Conservation (phyloP, 805 yeast genomes). For the Yamadazyma nakazawae region DNA sequence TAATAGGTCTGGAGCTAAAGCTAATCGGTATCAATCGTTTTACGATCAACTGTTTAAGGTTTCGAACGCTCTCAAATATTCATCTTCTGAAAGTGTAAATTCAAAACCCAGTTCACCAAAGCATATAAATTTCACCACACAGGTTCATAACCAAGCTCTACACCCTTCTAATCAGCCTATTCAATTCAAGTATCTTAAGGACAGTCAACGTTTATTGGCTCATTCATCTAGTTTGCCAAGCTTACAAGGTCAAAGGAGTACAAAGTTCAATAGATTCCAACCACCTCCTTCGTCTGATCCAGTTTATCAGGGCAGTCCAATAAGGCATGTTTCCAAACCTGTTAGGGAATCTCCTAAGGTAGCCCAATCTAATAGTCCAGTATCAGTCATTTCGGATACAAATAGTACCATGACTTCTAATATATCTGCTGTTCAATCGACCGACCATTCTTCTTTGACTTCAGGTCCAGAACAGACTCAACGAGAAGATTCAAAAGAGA, state of each 20-base stretch:
- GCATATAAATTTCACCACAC: conserved; percentile 3
- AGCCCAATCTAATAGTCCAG: conserved; percentile 22
- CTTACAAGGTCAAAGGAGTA: conserved; percentile 14
- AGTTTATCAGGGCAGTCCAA: not conserved
- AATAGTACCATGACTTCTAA: conserved; percentile 29
- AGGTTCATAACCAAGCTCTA: not conserved
- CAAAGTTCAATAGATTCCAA: conserved; percentile 8
- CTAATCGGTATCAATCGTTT: conserved; percentile 45
- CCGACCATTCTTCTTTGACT: conserved; percentile 25
- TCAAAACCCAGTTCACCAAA: conserved; percentile 18
- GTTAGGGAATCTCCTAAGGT: not conserved
- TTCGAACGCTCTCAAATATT: conserved; percentile 41
- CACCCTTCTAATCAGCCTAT: not conserved
- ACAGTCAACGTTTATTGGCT: conserved; percentile 15
- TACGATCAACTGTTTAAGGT: conserved; percentile 44
- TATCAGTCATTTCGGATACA: conserved; percentile 24
- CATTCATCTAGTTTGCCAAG: conserved; percentile 28
- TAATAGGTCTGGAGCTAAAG: conserved; percentile 37
- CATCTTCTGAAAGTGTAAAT: conserved; percentile 24
- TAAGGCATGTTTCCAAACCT: not conserved
- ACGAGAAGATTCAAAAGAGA: not conserved
- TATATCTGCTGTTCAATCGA: conserved; percentile 26
- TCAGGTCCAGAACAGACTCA: conserved; percentile 14
- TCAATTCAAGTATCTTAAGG: conserved; percentile 7
- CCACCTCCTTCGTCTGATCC: conserved; percentile 11